Percentiles rank a stretch among this genome's conserved stretches.
Conservation (phyloP, 129 eudicot genomes). For the Chrysanthemum lavandulifolium region DNA sequence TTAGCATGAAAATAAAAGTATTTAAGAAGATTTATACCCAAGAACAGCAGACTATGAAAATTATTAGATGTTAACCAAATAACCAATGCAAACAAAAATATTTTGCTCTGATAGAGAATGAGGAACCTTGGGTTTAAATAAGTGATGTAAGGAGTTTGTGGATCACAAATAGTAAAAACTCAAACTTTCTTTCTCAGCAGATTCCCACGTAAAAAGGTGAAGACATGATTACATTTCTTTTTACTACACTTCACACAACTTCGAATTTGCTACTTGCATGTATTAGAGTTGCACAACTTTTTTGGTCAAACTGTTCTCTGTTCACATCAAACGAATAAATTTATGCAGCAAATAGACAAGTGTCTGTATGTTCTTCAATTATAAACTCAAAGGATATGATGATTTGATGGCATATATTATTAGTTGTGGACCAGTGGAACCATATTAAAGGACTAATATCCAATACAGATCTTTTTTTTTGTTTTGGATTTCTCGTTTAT, state of each 20-base stretch:
- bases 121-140: conserved; percentile 38
- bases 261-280: conserved; percentile 11
- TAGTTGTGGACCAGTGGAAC: conserved; percentile 17
- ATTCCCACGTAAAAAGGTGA: conserved; percentile 20
- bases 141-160: conserved; percentile 20
- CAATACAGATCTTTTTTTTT: conserved; percentile 9
- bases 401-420: conserved; percentile 8
- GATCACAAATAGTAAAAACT: conserved; percentile 30
- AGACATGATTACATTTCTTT: conserved; percentile 25
- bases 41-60: conserved; percentile 8
- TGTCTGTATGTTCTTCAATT: background rate
- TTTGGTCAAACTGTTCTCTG: conserved; percentile 9
- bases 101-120: background rate
- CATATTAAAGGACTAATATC: conserved; percentile 22
- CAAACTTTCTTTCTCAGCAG: conserved; percentile 22
- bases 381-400: conserved; percentile 22
- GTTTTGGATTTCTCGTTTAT: conserved; percentile 13
- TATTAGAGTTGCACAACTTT: conserved; percentile 1
- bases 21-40: conserved; percentile 20
- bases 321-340: background rate
- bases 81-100: background rate
- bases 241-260: conserved; percentile 23
- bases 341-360: conserved; percentile 19
- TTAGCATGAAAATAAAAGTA: background rate
- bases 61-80: background rate